These are phyloP conservation scores for Periconia sp. DNA, from an alignment of 2,329 filamentous ascomycete species.

Conservation along the genomic window DNA sequence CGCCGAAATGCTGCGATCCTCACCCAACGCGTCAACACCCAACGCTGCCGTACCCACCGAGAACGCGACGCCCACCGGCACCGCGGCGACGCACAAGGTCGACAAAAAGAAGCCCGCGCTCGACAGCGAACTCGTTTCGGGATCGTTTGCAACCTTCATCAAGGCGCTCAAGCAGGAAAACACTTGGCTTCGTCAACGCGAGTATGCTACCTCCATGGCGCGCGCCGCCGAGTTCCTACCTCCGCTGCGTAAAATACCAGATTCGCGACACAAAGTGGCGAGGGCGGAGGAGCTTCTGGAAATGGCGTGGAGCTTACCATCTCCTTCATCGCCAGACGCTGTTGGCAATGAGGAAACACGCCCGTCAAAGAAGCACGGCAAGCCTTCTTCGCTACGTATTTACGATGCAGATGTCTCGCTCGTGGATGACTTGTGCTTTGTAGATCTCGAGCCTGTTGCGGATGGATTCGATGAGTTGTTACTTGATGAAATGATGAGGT, in stretches of 20 bases:
- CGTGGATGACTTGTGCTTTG: conserved; percentile 14
- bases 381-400: neutral
- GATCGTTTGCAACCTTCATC: conserved; percentile 12
- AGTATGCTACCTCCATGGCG: conserved; percentile 11
- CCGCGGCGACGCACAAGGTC: neutral
- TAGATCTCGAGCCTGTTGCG: conserved; percentile 10
- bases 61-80: neutral
- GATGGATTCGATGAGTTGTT: conserved; percentile 8
- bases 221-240: conserved; percentile 7
- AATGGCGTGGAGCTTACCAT: conserved; percentile 4
- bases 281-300: conserved; percentile 8
- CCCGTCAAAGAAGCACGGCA: neutral
- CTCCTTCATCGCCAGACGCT: neutral
- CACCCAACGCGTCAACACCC: neutral
- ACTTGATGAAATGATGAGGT: neutral
- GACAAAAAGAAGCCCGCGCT: neutral
- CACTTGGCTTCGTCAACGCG: conserved; percentile 18
- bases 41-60: neutral
- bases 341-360: neutral
- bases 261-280: conserved; percentile 5
- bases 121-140: neutral
- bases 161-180: conserved; percentile 20
- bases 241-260: neutral
- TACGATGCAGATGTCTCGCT: neutral
- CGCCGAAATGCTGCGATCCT: neutral